phyloP scores from a whole-genome alignment of 2,329 filamentous ascomycete species.

The Lojkania enalia region DNA sequence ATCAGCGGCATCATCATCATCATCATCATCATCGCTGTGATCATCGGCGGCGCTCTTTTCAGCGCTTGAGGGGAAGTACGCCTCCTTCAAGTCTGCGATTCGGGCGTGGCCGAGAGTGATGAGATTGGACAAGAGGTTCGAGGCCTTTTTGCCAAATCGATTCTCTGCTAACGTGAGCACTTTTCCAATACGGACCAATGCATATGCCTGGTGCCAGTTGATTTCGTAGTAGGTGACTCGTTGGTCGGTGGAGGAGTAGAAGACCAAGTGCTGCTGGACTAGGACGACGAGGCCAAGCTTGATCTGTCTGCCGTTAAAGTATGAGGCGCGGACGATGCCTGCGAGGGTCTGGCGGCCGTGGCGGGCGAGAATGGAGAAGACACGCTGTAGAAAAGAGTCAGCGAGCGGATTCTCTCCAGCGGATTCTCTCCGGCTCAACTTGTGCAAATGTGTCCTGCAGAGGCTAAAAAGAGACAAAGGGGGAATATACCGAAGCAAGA shows the following conservation, averaged over 20 bases:
- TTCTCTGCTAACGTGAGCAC: constrained; percentile 75
- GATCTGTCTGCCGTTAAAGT: constrained; percentile 73
- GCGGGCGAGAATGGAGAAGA: constrained; percentile 77
- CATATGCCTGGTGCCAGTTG: constrained; percentile 78
- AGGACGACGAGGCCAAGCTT: constrained; percentile 82
- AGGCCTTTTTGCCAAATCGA: constrained; percentile 74
- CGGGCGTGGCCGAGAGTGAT: constrained; percentile 77
- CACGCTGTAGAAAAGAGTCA: constrained; percentile 65
- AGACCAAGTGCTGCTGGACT: constrained; percentile 84
- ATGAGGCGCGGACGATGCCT: constrained; percentile 71
- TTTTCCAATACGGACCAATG: constrained; percentile 77
- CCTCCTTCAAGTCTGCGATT: constrained; percentile 69
- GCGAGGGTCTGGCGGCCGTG: constrained; percentile 75
- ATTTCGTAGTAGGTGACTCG: constrained; percentile 78
- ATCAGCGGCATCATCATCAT: constrained; percentile 5
- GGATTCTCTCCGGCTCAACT: no score
- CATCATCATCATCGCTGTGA: neutral
- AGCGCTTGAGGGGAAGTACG: constrained; percentile 53
- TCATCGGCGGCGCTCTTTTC: neutral
- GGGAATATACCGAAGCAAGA: constrained; percentile 73
- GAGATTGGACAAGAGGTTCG: constrained; percentile 73
- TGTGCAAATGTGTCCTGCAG: no score
- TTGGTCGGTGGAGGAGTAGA: constrained; percentile 67
- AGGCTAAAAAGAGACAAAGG: neutral
- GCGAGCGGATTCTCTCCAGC: no score